Evolutionary conservation across 371 early-diverging fungal genomes (phyloP).

Genomic region (Phascolomyces articulosus): DNA sequence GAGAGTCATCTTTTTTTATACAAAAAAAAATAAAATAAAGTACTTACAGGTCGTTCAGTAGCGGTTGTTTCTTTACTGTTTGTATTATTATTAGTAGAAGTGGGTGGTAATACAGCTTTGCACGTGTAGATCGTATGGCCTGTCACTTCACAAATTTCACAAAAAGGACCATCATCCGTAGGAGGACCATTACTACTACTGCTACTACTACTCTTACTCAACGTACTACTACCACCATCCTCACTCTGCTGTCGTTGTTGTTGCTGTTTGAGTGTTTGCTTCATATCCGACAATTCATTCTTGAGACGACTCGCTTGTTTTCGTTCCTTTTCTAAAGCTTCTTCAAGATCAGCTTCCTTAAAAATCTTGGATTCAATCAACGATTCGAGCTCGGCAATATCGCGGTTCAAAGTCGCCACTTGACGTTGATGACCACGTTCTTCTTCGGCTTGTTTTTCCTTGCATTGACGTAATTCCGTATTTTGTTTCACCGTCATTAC

Average conservation of each 20-base stretch:
- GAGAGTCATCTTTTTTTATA: too few species aligned
- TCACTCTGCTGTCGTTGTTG: not conserved
- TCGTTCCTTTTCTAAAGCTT: constrained; percentile 59
- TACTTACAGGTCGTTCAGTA: constrained; percentile 17
- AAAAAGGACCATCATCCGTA: constrained; percentile 40
- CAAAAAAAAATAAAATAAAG: too few species aligned
- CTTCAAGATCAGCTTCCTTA: constrained; percentile 75
- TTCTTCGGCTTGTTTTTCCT: constrained; percentile 54
- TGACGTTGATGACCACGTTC: constrained; percentile 65
- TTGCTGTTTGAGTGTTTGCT: constrained; percentile 18
- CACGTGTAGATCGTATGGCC: constrained; percentile 76
- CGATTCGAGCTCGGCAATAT: constrained; percentile 70
- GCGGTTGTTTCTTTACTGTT: not conserved
- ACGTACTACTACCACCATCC: not conserved
- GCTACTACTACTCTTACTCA: constrained; percentile 4
- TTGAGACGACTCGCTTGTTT: constrained; percentile 53
- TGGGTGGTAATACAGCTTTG: constrained; percentile 37
- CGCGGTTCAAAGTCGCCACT: constrained; percentile 61
- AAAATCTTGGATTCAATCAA: constrained; percentile 80
- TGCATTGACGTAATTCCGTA: constrained; percentile 58
- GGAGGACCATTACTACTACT: constrained; percentile 9
- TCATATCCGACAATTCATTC: constrained; percentile 54
- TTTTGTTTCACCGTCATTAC: constrained; percentile 47
- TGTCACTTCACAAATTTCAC: constrained; percentile 70
- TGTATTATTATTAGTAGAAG: not conserved